Evolutionary conservation across 345 rosid species (phyloP), one percentile per base, ranked within the genome.

Genomic region (Cardamine occulta): DNA sequence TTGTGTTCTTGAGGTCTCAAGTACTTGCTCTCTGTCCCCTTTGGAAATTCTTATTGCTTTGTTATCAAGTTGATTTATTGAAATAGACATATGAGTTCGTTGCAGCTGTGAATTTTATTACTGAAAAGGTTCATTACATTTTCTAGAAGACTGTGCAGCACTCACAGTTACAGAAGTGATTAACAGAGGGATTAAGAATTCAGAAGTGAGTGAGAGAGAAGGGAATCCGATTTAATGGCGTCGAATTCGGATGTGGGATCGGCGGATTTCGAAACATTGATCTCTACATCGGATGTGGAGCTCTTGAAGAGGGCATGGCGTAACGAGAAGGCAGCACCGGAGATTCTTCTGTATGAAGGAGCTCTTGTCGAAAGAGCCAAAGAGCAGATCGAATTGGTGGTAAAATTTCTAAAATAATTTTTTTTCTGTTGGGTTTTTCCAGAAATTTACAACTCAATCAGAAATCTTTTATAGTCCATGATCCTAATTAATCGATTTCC

Each of bases 281-380:
- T 79, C n/a, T 87, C 90, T 4, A 86, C 89, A 47, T 84, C 89
- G 13, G 97, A 87, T 35, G 91, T 85, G 3, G 96, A 85, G 82
- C 87, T 85, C 2, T 76, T 90, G 82, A 88, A 79, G 79, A 72
- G 82, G 55, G 90, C 91, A 0, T 90, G 93, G 96, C 89, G 93
- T n/a, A 90, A 92, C 80, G 97, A 92, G 91, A 92, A 92, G 70
- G 89, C 94, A 18, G 93, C 96, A 32, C 97, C 94, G 14, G 94
- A 92, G 87, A 84, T 90, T 80, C 96, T 92, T 66, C 89, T 64
- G 24, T 88, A 77, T 72, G 86, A 87, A 63, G 70, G 77, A 4
- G 79, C 78, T 65, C 83, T 89, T 69, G 80, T 91, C 42, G 28
- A 59, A 59, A 61, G 51, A 62, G 66, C 66, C 18, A 61, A 39